phyloP scores from a whole-genome alignment of 1,284 basidiomycete genomes.

The Trichosporon sp. region DNA sequence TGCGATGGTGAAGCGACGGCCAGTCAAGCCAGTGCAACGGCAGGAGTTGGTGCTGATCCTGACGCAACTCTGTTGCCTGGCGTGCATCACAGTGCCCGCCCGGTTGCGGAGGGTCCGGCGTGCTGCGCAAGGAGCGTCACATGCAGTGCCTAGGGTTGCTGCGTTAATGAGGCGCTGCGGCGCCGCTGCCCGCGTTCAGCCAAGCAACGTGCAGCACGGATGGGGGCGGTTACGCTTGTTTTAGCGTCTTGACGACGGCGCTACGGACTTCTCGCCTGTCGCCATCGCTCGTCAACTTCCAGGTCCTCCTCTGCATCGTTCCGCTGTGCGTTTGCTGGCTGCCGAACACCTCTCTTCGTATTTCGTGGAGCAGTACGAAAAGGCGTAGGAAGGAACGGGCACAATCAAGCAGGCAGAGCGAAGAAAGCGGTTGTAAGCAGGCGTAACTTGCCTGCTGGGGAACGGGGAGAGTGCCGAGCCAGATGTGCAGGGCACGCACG shows the following conservation, averaged over 20 bases:
- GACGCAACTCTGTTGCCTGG: background rate
- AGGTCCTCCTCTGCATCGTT: background rate
- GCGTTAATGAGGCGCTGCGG: background rate
- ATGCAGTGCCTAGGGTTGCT: background rate
- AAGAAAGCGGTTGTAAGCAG: background rate
- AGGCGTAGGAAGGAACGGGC: background rate
- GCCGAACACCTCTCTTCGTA: no score
- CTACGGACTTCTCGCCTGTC: background rate
- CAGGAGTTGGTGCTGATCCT: background rate
- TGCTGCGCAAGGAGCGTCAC: background rate
- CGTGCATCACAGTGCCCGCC: background rate
- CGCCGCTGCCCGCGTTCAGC: no score
- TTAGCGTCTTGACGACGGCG: background rate
- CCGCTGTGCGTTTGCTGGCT: background rate
- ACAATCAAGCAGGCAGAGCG: no score
- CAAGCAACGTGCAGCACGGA: background rate
- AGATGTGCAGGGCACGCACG: background rate
- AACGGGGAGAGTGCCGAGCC: background rate
- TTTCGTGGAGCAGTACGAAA: background rate
- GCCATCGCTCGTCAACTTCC: background rate
- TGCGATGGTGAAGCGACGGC: background rate
- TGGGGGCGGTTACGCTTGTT: background rate
- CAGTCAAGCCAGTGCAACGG: background rate
- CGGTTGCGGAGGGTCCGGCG: background rate
- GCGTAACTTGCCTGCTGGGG: background rate